Evolutionary conservation across 306 rosid genomes (phyloP), one percentile per base, ranked within the genome.

Genomic region (Pyrus communis): DNA sequence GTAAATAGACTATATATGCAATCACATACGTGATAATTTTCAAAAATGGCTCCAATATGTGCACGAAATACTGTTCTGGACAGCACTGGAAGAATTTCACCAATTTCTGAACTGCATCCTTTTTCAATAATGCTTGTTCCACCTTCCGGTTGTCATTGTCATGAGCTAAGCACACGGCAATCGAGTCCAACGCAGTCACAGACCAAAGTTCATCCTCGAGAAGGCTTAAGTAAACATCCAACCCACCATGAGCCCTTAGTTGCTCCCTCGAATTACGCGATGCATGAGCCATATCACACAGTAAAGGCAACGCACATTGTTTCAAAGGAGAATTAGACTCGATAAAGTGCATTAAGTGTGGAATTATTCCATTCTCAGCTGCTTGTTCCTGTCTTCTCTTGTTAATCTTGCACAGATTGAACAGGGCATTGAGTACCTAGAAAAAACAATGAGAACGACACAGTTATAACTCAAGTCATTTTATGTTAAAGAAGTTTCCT

Each of bases 241-340:
- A 88, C 51, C 99, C 99, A 73, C 99, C 99, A 77, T 96, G 99
- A 63, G 99, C 99, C 85, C 99, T 88, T 81, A 96, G 77, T 77
- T 96, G 99, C 90, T 96, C 99, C 83, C 99, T 88, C 10, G 99
- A 96, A 83, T 96, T 96, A 63, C 99, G 92, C 76, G 99, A 96
- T 67, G 99, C 99, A 86, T 96, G 99, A 66, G 99, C 99, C 98
- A 96, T 96, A 86, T 96, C 98, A 81, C 99, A 96, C 55, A 96
- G 85, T 61, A 96, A 83, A 82, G 99, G 99, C 83, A 96, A 85
- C 17, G 99, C 99, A 81, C 86, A 78, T 79, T 86, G 93, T 83
- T 88, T 92, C 86, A 96, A 83, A 51, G 91, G 98, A 84, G 99
- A 96, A 82, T 92, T 87, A 27, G 91, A 96, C 73, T 92, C 94